Conservation (phyloP, 208 protist species). For the Trypanosoma melophagium region DNA sequence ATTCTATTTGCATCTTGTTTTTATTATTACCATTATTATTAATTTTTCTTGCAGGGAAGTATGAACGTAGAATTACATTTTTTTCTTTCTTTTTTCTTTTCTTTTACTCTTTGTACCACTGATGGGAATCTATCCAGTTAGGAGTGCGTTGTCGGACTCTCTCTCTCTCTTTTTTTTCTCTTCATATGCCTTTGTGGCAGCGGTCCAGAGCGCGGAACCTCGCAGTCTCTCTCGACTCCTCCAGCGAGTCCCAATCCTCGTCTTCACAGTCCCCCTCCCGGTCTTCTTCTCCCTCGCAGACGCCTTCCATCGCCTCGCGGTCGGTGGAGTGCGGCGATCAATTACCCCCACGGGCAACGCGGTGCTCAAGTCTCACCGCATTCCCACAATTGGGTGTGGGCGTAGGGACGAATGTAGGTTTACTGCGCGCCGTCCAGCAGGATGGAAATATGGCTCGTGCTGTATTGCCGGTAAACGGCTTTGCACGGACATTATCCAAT, state of each 20-base stretch:
- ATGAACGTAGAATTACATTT: not conserved
- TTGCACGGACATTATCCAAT: conserved; percentile 9
- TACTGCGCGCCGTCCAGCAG: not conserved
- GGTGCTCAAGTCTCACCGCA: too few species aligned
- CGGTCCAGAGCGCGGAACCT: not conserved
- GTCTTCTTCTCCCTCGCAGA: too few species aligned
- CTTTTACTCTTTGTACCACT: conserved; percentile 22
- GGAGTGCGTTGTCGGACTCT: too few species aligned
- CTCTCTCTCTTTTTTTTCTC: not conserved
- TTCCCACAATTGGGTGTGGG: not conserved
- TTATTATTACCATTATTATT: not conserved
- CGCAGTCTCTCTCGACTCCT: conserved; percentile 10
- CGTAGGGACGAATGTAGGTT: not conserved
- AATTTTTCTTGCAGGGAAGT: not conserved
- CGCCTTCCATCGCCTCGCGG: too few species aligned
- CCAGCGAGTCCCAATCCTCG: conserved; percentile 9
- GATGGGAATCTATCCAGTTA: not conserved
- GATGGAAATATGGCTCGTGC: not conserved
- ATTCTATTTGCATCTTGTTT: not conserved
- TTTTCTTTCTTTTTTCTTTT: not conserved
- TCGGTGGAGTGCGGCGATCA: too few species aligned
- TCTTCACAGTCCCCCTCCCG: too few species aligned
- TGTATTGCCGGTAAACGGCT: not conserved
- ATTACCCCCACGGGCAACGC: too few species aligned
- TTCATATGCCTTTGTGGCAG: conserved; percentile 17